Percentiles rank a stretch among this genome's conserved stretches.
Evolutionary conservation across 2,329 filamentous ascomycete genomes (phyloP).

Genomic region (Scopulariopsis brevicaulis): DNA sequence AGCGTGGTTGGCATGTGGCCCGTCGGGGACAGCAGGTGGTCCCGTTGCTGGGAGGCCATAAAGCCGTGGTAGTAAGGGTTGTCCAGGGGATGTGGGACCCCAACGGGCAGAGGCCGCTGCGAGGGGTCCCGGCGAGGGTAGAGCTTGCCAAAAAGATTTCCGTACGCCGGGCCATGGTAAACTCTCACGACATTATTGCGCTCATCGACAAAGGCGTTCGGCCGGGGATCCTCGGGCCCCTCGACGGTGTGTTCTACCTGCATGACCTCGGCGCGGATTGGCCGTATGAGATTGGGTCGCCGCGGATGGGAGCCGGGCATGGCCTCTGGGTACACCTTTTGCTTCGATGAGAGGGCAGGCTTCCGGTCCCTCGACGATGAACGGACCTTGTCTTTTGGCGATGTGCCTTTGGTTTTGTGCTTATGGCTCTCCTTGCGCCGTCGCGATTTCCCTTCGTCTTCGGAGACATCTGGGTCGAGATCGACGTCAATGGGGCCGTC

Average conservation of each 20-base stretch:
- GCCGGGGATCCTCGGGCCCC: constrained; percentile 36
- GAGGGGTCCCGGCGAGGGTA: constrained; percentile 28
- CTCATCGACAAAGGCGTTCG: constrained; percentile 49
- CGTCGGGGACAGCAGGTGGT: neutral
- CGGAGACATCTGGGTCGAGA: constrained; percentile 13
- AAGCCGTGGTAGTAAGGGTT: constrained; percentile 29
- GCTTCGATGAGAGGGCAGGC: neutral
- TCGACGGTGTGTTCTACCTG: constrained; percentile 46
- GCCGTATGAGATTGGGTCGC: constrained; percentile 33
- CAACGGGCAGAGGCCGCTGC: constrained; percentile 12
- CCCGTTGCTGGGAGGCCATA: neutral
- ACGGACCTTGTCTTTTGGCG: constrained; percentile 6
- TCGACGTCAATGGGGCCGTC: constrained; percentile 9
- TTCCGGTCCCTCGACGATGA: constrained; percentile 6
- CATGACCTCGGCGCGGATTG: constrained; percentile 34
- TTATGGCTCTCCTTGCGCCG: neutral
- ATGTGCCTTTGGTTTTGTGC: neutral
- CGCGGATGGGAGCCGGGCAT: constrained; percentile 18
- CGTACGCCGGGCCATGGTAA: constrained; percentile 45
- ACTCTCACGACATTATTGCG: constrained; percentile 39
- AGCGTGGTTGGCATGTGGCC: neutral
- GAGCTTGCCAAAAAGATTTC: constrained; percentile 32
- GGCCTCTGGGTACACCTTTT: constrained; percentile 9
- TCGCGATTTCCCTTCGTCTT: constrained; percentile 8
- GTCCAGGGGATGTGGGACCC: constrained; percentile 9